Base-by-base conservation (phyloP, 176 grass and related monocot genomes). In the Alopecurus myosuroides region DNA sequence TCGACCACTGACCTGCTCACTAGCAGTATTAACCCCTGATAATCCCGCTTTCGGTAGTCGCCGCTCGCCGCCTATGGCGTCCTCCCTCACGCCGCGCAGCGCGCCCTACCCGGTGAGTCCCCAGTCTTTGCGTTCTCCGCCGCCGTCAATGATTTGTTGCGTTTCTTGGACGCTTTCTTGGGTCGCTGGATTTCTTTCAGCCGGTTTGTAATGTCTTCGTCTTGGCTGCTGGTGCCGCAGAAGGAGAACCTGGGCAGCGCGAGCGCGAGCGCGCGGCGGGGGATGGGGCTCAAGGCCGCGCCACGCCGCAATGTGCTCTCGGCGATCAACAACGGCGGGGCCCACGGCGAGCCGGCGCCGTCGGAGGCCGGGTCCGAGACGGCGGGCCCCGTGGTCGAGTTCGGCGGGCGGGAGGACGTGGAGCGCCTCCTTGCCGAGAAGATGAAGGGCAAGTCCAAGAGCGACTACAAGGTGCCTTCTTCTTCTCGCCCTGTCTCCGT, bases 401-500 rank as follows among this genome's bases (percentile, higher is more conserved):
- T 99, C 74, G 76, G 33, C 13, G 91, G 85, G 41, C 84, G 94
- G 58, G 94, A 99, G 45, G 94, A 99, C n/a, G 97, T 97, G 23
- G 97, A 99, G 71, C 85, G 51, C 48, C 84, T 99, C n/a, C 86
- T 99, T 7, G 84, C 58, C 39, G 97, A 99, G 94, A 97, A 99
- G 76, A 89, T 97, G 88, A 99, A 89, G 81, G 90, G 79, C 7
- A 99, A 97, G 55, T 64, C 77, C 83, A 99, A 97, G 67, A 97
- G 55, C 81, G 97, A 99, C 66, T 94, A 72, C 75, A 99, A 99
- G 94, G 97, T 97, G 29, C 4, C 13, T 72, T 33, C 41, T 22
- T 15, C 62, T 57, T 34, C 29, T 28, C n/a, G 19, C 7, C 2
- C 23, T 11, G n/a, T 41, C 11, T 82, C 29, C 46, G 11, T 29